Base-by-base conservation (phyloP, 2,329 filamentous ascomycete genomes). In the Didymellaceae sp. region DNA sequence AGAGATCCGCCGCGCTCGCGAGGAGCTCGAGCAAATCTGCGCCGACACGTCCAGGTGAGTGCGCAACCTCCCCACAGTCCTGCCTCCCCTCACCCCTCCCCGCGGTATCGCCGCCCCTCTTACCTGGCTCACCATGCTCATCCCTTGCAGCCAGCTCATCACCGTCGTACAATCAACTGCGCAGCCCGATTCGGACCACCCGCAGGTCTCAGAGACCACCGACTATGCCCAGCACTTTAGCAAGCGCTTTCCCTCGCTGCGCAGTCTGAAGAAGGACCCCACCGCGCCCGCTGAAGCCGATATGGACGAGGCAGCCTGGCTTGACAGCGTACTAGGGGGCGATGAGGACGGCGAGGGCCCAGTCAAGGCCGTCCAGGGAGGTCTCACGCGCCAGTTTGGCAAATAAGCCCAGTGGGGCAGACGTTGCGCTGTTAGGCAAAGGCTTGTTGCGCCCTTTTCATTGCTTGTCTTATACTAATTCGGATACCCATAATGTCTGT, bases 11-110 rank as follows among this genome's bases (percentile, higher is more conserved):
- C 72, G 76, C 56, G 75, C 79, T 61, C 70, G 78, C 31, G 77
- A 80, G 58, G 75, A 74, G 22, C 62, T 80, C 50, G 77, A 79
- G 61, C 73, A 75, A 26, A 78, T 80, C 52, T 80, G 78, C 41
- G 75, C 76, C 34, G 74, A 78, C 57, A 79, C 78, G 25, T 52
- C 48, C 37, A 10, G 74, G 76, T 18, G 77, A 79, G 78, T 79
- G 61, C 48, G 34, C 28, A 5, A 21, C 30, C 34, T 25, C 31
- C 24, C 31, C 14, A 9, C 34, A 17, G 18, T 16, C 17, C 32
- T 43, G 31, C 16, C 24, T 42, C 46, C 47, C 30, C 35, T 46
- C n/a, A n/a, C n/a, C n/a, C n/a, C n/a, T n/a, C n/a, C n/a, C n/a
- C n/a, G n/a, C n/a, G n/a, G n/a, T n/a, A n/a, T n/a, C n/a, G n/a